Base-by-base conservation (phyloP, 2,329 filamentous ascomycete species). In the Penicillium palitans region DNA sequence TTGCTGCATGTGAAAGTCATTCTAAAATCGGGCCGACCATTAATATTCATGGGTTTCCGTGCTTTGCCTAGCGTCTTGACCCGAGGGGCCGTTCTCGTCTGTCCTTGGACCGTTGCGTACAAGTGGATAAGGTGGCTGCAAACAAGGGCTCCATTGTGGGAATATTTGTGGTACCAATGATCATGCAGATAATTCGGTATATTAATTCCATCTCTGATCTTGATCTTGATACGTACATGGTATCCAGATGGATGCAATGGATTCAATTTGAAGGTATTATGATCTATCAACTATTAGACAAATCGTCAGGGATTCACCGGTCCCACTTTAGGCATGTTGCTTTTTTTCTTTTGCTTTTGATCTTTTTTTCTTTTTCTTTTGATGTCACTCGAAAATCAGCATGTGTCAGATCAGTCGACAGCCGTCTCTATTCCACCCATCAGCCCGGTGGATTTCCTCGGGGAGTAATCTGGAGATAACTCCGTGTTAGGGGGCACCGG, bases 1-100 rank as follows among this genome's bases (percentile, higher is more conserved):
- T 48, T 54, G 52, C 52, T 54, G 52, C 52, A 54, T 54, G 42
- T 54, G 52, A 54, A 47, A 54, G 6, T 29, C n/a, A 48, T 54
- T 48, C 42, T 54, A 48, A 35, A 59, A 47, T 60, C 58, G 55
- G 55, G 29, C 58, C 54, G 58, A 52, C 54, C 21, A 48, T 53
- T 33, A 35, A 46, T 27, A 51, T 48, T 49, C 25, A 17, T 39
- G 39, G 5, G 17, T 54, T 48, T 54, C 44, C 44, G 40, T 31
- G 12, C 21, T 53, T 31, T 53, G 29, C 35, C 58, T 57, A 60
- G 56, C 55, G 55, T 35, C 24, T 59, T 35, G 48, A 50, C 58
- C 58, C 58, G 54, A 53, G 40, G 29, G 17, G 51, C 52, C 13
- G 42, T 54, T 54, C 52, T 40, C 42, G 19, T 54, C 41, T 47